Evolutionary conservation across 2,329 filamentous ascomycete genomes (phyloP).

Genomic region (Volutella citrinella): DNA sequence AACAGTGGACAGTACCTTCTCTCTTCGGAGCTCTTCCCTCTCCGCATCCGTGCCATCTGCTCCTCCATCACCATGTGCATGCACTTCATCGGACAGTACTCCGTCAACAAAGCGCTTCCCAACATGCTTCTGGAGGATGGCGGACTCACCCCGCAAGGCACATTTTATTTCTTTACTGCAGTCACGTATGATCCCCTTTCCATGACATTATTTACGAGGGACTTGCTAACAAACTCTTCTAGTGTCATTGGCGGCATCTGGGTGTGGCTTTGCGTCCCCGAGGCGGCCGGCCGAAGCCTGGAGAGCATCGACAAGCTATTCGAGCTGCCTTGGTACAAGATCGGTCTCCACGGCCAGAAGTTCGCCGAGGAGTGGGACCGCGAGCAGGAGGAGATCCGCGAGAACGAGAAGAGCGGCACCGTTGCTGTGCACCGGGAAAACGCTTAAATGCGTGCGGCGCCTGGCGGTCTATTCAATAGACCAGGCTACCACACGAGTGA

Average conservation of each 20-base stretch:
- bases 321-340: slow-evolving; percentile 63
- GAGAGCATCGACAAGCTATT: slow-evolving; percentile 65
- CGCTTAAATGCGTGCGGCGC: too few relatives aligned
- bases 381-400: too few relatives aligned
- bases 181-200: too few relatives aligned
- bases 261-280: slow-evolving; percentile 64
- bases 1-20: slow-evolving; percentile 18
- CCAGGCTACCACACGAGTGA: too few relatives aligned
- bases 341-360: slow-evolving; percentile 48
- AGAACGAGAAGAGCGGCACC: slow-evolving; percentile 27
- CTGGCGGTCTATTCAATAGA: too few relatives aligned
- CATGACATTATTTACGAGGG: too few relatives aligned
- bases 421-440: too few relatives aligned
- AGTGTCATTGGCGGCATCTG: slow-evolving; percentile 53
- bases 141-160: too few relatives aligned
- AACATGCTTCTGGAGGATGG: slow-evolving; percentile 16
- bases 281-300: slow-evolving; percentile 56
- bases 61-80: slow-evolving; percentile 14
- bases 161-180: slow-evolving; percentile 17
- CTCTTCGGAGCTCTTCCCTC: slow-evolving; percentile 20
- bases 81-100: slow-evolving; percentile 20
- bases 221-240: too few relatives aligned
- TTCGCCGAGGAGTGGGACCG: too few relatives aligned
- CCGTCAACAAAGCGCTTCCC: slow-evolving; percentile 13
- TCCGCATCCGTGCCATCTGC: slow-evolving; percentile 18